Evolutionary conservation across 2,329 filamentous ascomycete species (phyloP).

Genomic region (Trichoderma breve): DNA sequence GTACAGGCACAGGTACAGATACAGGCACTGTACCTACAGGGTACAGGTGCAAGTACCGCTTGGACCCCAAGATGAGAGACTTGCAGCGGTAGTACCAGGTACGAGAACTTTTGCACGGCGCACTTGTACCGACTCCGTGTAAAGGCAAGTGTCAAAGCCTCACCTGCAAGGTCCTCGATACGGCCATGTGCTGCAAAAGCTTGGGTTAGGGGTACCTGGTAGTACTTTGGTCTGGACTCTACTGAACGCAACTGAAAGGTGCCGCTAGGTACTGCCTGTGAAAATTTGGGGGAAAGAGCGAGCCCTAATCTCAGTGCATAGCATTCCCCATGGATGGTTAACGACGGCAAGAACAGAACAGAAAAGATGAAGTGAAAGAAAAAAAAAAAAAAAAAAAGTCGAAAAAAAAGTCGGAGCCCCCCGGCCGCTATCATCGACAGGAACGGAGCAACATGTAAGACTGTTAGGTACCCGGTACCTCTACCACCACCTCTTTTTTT

Average conservation of each 20-base stretch:
- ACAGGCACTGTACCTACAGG: neutral
- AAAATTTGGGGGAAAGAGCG: neutral
- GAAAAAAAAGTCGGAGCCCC: neutral
- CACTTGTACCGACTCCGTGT: neutral
- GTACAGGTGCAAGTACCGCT: neutral
- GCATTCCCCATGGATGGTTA: neutral
- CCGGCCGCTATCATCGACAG: neutral
- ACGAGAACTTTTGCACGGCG: slow-evolving; percentile 1
- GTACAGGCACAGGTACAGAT: neutral
- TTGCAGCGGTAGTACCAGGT: neutral
- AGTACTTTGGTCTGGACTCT: neutral
- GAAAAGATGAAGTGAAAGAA: neutral
- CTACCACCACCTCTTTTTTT: neutral
- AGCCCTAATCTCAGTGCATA: neutral
- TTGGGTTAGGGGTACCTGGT: neutral
- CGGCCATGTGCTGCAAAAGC: neutral
- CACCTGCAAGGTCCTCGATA: neutral
- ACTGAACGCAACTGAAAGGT: neutral
- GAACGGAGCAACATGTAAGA: neutral
- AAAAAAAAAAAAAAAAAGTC: neutral
- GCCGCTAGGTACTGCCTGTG: neutral
- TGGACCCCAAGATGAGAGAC: neutral
- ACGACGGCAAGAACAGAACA: neutral
- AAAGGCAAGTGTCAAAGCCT: too few species aligned
- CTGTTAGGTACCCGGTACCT: neutral